Evolutionary conservation across 2,329 filamentous ascomycete genomes (phyloP).

Genomic region (Beauveria asiatica): DNA sequence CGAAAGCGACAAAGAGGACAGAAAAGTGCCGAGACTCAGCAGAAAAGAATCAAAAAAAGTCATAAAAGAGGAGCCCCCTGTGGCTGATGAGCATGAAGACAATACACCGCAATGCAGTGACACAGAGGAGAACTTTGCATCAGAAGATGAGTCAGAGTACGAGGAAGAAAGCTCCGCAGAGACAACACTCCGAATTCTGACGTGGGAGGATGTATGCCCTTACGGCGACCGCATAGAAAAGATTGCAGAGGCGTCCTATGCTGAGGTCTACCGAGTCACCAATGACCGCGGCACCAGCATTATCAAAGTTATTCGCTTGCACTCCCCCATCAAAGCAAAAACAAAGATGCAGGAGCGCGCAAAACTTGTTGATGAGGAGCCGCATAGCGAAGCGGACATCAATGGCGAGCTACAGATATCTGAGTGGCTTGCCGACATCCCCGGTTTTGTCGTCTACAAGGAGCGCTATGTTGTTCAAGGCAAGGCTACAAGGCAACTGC

Average conservation of each 20-base stretch:
- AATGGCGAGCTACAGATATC: conserved; percentile 54
- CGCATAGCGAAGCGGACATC: conserved; percentile 45
- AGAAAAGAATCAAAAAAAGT: background rate
- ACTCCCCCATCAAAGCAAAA: conserved; percentile 48
- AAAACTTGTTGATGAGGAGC: conserved; percentile 50
- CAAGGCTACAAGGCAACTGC: conserved; percentile 41
- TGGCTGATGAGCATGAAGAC: background rate
- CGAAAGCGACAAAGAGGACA: background rate
- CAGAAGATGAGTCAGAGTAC: conserved; percentile 11
- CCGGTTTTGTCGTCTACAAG: conserved; percentile 59
- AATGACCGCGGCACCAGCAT: conserved; percentile 54
- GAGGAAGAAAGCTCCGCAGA: background rate
- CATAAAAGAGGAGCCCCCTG: background rate
- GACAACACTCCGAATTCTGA: conserved; percentile 32
- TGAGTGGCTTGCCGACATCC: conserved; percentile 54
- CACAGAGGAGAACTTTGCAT: background rate
- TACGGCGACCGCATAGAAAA: conserved; percentile 46
- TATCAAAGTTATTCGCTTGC: conserved; percentile 54
- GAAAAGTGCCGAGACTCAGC: background rate
- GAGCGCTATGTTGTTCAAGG: conserved; percentile 53
- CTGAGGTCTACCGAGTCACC: conserved; percentile 55
- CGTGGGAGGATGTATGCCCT: conserved; percentile 51
- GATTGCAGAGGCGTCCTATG: conserved; percentile 59
- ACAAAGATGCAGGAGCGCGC: conserved; percentile 47
- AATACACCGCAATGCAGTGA: background rate